Percentiles rank a stretch among this genome's conserved stretches.
Conservation (phyloP, 345 rosid species). For the Linum usitatissimum region DNA sequence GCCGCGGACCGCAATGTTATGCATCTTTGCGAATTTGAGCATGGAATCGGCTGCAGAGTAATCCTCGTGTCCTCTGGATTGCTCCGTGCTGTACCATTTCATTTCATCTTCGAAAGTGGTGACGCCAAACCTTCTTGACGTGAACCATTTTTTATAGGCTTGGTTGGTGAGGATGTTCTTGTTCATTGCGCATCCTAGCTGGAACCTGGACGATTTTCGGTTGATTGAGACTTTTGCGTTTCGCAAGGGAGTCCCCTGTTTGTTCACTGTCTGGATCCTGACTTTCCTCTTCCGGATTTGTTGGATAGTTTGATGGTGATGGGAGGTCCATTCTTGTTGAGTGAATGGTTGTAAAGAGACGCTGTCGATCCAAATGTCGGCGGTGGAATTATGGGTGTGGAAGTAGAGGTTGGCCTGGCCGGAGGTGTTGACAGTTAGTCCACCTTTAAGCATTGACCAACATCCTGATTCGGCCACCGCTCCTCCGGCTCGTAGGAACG, state of each 20-base stretch:
- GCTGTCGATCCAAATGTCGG: slow-evolving; percentile 72
- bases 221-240: slow-evolving; percentile 39
- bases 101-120: slow-evolving; percentile 58
- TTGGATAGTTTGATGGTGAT: slow-evolving; percentile 38
- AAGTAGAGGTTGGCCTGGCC: slow-evolving; percentile 54
- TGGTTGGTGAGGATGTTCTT: slow-evolving; percentile 48
- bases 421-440: slow-evolving; percentile 26
- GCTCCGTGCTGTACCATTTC: slow-evolving; percentile 75
- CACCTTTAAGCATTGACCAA: slow-evolving; percentile 83
- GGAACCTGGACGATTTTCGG: slow-evolving; percentile 33
- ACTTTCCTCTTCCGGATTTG: slow-evolving; percentile 40
- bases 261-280: slow-evolving; percentile 35
- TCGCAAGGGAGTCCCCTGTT: slow-evolving; percentile 31
- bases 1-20: slow-evolving; percentile 43
- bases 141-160: slow-evolving; percentile 61
- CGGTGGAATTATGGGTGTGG: slow-evolving; percentile 44
- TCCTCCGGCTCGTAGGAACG: slow-evolving; percentile 33
- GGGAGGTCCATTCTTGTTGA: slow-evolving; percentile 62
- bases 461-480: slow-evolving; percentile 44
- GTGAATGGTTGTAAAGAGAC: slow-evolving; percentile 76
- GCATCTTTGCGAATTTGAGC: slow-evolving; percentile 34
- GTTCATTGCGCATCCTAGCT: slow-evolving; percentile 54
- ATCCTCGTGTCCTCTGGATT: slow-evolving; percentile 31
- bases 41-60: slow-evolving; percentile 48
- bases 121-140: slow-evolving; percentile 41